These are phyloP conservation scores for Fistulifera pelliculosa DNA, from an alignment of 108 stramenopile species.

Conservation along the genomic window DNA sequence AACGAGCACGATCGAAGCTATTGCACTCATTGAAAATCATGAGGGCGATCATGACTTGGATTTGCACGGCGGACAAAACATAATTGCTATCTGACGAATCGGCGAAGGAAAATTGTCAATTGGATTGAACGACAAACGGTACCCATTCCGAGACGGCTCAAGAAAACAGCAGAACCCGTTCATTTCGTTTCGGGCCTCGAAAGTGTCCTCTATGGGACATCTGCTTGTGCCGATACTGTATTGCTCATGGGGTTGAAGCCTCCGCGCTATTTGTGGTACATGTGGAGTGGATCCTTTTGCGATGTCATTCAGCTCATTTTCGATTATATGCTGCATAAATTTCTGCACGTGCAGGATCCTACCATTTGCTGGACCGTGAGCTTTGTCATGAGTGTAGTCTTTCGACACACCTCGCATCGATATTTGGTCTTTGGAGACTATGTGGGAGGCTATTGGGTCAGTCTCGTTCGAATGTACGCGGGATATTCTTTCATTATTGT, in stretches of 20 bases:
- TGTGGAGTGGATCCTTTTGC: conserved; percentile 35
- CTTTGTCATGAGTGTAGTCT: conserved; percentile 36
- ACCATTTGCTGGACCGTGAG: conserved; percentile 50
- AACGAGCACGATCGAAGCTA: neutral
- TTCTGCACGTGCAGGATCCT: conserved; percentile 22
- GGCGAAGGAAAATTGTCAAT: neutral
- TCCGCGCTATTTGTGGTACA: conserved; percentile 42
- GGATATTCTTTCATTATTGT: conserved; percentile 54
- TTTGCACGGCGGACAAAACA: too few relatives aligned
- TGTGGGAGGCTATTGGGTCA: conserved; percentile 46
- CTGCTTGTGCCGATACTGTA: conserved; percentile 33
- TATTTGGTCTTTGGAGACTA: conserved; percentile 71
- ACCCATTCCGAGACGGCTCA: neutral
- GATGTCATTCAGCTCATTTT: conserved; percentile 36
- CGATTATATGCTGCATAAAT: conserved; percentile 20
- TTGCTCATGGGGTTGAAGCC: conserved; percentile 26
- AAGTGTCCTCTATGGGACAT: conserved; percentile 34
- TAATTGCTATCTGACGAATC: neutral
- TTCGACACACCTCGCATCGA: conserved; percentile 60
- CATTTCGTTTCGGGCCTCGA: conserved; percentile 26
- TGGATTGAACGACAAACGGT: conserved; percentile 9
- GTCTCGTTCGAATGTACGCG: conserved; percentile 49
- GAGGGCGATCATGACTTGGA: too few relatives aligned
- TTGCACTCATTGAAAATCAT: neutral
- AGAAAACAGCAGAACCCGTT: neutral